A percentile compares a stretch with the other conserved stretches of the same genome.
Evolutionary conservation across 2,329 filamentous ascomycete species (phyloP).

Genomic region (Aspergillus latus): DNA sequence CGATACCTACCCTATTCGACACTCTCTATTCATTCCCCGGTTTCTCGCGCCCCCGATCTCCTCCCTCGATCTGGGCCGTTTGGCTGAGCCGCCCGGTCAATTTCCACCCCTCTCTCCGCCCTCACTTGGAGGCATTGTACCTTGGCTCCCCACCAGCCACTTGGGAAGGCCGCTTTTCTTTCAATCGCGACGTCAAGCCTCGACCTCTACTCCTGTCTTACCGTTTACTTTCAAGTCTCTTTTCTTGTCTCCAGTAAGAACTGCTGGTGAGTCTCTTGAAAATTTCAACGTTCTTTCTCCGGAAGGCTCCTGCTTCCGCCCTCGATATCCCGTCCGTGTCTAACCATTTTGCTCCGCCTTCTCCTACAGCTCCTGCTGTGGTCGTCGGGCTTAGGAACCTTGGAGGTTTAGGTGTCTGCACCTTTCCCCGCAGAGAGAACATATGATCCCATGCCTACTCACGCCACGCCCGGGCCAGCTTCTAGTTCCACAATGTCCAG

Average conservation of each 20-base stretch:
- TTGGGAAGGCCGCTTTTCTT: conserved; percentile 12
- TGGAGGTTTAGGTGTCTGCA: conserved; percentile 13
- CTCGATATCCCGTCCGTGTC: conserved; percentile 3
- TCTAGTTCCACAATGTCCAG: conserved; percentile 31
- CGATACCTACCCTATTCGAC: not conserved
- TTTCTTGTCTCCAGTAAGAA: not conserved
- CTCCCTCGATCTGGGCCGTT: conserved; percentile 14
- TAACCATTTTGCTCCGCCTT: conserved; percentile 18
- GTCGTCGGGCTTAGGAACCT: conserved; percentile 17
- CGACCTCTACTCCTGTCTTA: not conserved
- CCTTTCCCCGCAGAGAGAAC: conserved; percentile 8
- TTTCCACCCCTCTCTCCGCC: conserved; percentile 32
- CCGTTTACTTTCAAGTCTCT: not conserved
- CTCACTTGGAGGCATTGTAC: conserved; percentile 25
- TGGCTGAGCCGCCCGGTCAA: conserved; percentile 26
- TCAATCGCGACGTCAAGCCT: conserved; percentile 6
- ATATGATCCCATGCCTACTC: conserved; percentile 19
- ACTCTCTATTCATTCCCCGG: conserved; percentile 1
- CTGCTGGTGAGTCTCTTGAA: conserved; percentile 7
- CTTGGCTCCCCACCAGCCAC: conserved; percentile 19
- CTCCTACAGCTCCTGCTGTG: conserved; percentile 18
- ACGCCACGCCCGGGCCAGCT: conserved; percentile 25
- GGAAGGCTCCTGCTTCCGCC: conserved; percentile 8
- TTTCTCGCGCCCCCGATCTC: conserved; percentile 6
- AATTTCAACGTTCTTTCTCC: conserved; percentile 3